Percentiles rank a stretch among this genome's conserved stretches.
These are phyloP conservation scores for Solanum sparsipilum DNA, from an alignment of 257 asterid genomes.

Conservation along the genomic window DNA sequence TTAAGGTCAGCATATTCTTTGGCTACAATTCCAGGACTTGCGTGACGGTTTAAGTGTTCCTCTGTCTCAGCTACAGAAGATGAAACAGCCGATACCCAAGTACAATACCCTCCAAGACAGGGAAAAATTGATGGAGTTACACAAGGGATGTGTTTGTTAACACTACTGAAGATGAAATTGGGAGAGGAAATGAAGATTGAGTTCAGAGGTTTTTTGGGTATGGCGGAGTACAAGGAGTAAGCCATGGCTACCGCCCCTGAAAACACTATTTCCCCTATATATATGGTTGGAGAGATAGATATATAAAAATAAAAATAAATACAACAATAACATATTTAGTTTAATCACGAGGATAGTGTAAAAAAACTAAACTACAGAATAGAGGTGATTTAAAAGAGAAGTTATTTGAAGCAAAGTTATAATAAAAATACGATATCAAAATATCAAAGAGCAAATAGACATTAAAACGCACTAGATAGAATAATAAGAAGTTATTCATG, in stretches of 20 bases:
- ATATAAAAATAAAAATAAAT: background rate
- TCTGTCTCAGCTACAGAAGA: constrained; percentile 13
- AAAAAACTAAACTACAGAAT: no score
- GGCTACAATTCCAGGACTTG: constrained; percentile 58
- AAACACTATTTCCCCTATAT: background rate
- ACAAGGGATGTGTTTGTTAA: background rate
- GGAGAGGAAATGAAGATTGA: background rate
- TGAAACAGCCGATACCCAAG: background rate
- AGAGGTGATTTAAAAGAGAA: no score
- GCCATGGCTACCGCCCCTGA: background rate
- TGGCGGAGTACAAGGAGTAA: background rate
- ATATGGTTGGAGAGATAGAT: background rate
- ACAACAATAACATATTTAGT: background rate
- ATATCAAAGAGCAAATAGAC: background rate
- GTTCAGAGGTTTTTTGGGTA: background rate
- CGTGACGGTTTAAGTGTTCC: constrained; percentile 10
- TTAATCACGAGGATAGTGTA: no score
- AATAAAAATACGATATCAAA: no score
- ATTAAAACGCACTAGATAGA: no score
- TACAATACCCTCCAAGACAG: background rate
- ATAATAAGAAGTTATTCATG: no score
- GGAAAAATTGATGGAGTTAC: constrained; percentile 6
- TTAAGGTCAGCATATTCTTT: constrained; percentile 78
- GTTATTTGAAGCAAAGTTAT: no score
- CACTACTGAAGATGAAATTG: background rate